Conservation (phyloP, 2,329 filamentous ascomycete genomes). For the Xylariomycetidae sp. region DNA sequence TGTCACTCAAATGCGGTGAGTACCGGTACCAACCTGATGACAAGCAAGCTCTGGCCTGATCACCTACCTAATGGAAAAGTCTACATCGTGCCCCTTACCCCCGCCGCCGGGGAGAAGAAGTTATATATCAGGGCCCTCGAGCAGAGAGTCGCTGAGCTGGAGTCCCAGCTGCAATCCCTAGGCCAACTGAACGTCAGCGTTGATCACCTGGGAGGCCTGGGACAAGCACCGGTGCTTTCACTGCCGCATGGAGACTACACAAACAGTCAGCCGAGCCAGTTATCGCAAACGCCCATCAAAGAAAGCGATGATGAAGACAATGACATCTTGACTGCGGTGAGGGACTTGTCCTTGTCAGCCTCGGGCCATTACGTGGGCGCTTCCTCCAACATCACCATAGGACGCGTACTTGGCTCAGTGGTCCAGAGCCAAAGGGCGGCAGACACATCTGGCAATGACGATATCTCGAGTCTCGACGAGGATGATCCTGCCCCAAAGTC, state of each 20-base stretch:
- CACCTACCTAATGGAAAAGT: constrained; percentile 9
- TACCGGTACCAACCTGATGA: neutral
- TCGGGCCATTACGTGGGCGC: constrained; percentile 25
- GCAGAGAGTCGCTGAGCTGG: constrained; percentile 22
- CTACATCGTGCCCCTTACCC: constrained; percentile 26
- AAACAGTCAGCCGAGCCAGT: constrained; percentile 4
- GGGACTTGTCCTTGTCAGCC: constrained; percentile 24
- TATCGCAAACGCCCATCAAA: constrained; percentile 8
- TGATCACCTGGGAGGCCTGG: constrained; percentile 16
- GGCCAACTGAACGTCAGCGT: constrained; percentile 16
- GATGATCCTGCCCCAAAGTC: constrained; percentile 25
- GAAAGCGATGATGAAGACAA: constrained; percentile 21
- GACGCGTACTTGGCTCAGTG: constrained; percentile 25
- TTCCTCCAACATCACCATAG: constrained; percentile 25
- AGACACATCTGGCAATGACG: constrained; percentile 8
- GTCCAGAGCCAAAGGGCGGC: constrained; percentile 20
- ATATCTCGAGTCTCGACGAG: constrained; percentile 11
- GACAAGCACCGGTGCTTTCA: constrained; percentile 12
- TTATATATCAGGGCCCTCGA: constrained; percentile 24
- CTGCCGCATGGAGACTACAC: neutral
- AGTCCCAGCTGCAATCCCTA: constrained; percentile 19
- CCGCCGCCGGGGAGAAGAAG: constrained; percentile 25
- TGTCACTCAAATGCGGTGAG: constrained; percentile 25
- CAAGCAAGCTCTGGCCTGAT: neutral
- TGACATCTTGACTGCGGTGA: constrained; percentile 22